Evolutionary conservation across 129 eudicot genomes (phyloP).

Genomic region (Tagetes erecta): DNA sequence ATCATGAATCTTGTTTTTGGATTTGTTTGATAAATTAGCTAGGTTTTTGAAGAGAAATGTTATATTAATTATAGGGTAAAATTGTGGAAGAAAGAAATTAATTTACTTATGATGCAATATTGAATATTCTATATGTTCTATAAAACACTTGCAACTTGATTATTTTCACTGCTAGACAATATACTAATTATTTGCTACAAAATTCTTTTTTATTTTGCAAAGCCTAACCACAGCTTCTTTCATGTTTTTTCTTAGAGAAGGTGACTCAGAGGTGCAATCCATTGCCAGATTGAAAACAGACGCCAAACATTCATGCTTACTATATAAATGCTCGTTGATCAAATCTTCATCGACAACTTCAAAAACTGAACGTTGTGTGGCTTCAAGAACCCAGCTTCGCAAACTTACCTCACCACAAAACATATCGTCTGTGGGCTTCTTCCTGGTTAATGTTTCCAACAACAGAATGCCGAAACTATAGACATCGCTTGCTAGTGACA

Average conservation of each 20-base stretch:
- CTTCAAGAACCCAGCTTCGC: constrained; percentile 31
- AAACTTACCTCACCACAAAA: constrained; percentile 29
- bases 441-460: constrained; percentile 40
- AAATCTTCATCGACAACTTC: constrained; percentile 30
- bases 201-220: constrained; percentile 13
- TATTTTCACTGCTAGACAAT: too few species aligned
- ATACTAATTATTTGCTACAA: background rate
- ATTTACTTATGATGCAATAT: too few species aligned
- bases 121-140: too few species aligned
- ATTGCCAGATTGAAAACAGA: constrained; percentile 44
- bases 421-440: constrained; percentile 40
- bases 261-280: constrained; percentile 32
- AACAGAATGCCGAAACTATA: constrained; percentile 44
- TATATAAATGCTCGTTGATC: constrained; percentile 11
- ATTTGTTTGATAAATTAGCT: too few species aligned
- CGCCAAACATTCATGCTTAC: constrained; percentile 31
- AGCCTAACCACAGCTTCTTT: constrained; percentile 28
- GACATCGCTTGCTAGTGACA: constrained; percentile 30
- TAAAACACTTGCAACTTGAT: too few species aligned
- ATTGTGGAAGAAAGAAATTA: too few species aligned
- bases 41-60: too few species aligned
- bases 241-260: constrained; percentile 34
- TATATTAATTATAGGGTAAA: too few species aligned
- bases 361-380: constrained; percentile 8
- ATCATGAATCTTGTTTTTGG: too few species aligned